phyloP scores from a whole-genome alignment of 2,329 filamentous ascomycete genomes.

The Paraphoma sp. region DNA sequence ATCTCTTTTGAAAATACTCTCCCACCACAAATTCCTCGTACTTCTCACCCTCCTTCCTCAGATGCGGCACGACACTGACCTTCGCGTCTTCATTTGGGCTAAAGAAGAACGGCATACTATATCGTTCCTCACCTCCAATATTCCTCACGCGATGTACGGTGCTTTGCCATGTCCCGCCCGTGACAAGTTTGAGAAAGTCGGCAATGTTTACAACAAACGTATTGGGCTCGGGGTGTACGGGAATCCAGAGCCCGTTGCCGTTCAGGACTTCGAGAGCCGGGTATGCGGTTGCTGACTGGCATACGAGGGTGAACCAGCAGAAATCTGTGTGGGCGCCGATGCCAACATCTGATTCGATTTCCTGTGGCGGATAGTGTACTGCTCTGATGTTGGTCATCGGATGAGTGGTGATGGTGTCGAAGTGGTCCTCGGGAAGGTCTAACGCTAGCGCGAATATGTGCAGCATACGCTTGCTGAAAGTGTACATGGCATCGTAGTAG shows the following conservation, averaged over 20 bases:
- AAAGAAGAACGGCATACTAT: slow-evolving; percentile 52
- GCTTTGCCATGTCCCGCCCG: slow-evolving; percentile 48
- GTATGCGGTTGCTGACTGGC: slow-evolving; percentile 30
- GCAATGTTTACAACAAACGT: slow-evolving; percentile 53
- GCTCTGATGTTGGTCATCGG: slow-evolving; percentile 53
- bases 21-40: slow-evolving; percentile 41
- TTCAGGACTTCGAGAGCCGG: slow-evolving; percentile 51
- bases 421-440: slow-evolving; percentile 46
- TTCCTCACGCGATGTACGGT: slow-evolving; percentile 53
- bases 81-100: slow-evolving; percentile 44
- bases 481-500: slow-evolving; percentile 41
- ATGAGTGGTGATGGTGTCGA: slow-evolving; percentile 48
- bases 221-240: slow-evolving; percentile 43
- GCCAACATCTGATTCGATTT: slow-evolving; percentile 40
- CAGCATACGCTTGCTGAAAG: slow-evolving; percentile 41
- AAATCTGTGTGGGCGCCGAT: slow-evolving; percentile 54
- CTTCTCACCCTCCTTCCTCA: slow-evolving; percentile 29
- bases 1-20: slow-evolving; percentile 41
- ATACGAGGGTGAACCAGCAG: slow-evolving; percentile 52
- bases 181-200: slow-evolving; percentile 51
- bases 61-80: slow-evolving; percentile 37
- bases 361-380: slow-evolving; percentile 51
- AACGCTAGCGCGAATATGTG: slow-evolving; percentile 50
- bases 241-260: slow-evolving; percentile 51
- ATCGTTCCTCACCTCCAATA: slow-evolving; percentile 46